These are phyloP conservation scores for Ilyonectria mors-panacis DNA, from an alignment of 2,329 filamentous ascomycete genomes.

Conservation along the genomic window DNA sequence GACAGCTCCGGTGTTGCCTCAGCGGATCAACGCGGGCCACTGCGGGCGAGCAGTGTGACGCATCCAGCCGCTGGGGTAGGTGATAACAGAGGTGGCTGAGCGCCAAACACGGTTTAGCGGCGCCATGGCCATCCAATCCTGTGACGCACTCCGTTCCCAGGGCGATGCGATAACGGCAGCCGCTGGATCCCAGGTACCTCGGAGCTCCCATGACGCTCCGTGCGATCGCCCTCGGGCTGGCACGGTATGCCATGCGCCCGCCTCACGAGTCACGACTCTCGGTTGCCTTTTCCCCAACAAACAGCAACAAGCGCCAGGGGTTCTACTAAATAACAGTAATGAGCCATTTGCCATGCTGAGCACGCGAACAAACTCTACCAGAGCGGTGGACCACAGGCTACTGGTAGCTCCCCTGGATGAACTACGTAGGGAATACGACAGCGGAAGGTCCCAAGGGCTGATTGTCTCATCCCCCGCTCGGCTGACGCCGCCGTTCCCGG, in stretches of 20 bases:
- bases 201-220: slow-evolving; percentile 45
- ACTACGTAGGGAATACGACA: neutral
- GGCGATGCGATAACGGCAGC: slow-evolving; percentile 54
- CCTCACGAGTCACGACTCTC: slow-evolving; percentile 32
- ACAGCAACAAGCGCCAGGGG: slow-evolving; percentile 26
- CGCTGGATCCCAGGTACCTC: slow-evolving; percentile 41
- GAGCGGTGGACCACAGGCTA: neutral
- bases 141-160: slow-evolving; percentile 47
- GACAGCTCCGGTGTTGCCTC: slow-evolving; percentile 53
- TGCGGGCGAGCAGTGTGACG: slow-evolving; percentile 50
- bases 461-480: slow-evolving; percentile 33
- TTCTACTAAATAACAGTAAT: slow-evolving; percentile 15
- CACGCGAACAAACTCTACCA: neutral
- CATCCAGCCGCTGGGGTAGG: slow-evolving; percentile 51
- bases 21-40: slow-evolving; percentile 46
- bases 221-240: slow-evolving; percentile 22
- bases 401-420: slow-evolving; percentile 1
- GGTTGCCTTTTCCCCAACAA: slow-evolving; percentile 24
- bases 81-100: slow-evolving; percentile 52
- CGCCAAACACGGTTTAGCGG: slow-evolving; percentile 41
- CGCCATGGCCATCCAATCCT: slow-evolving; percentile 39
- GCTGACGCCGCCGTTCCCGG: slow-evolving; percentile 30
- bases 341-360: slow-evolving; percentile 5
- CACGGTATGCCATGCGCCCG: slow-evolving; percentile 35
- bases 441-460: slow-evolving; percentile 6